These are phyloP conservation scores for Berberis vulgaris DNA, from an alignment of 164 flowering plant genomes.

Conservation along the genomic window DNA sequence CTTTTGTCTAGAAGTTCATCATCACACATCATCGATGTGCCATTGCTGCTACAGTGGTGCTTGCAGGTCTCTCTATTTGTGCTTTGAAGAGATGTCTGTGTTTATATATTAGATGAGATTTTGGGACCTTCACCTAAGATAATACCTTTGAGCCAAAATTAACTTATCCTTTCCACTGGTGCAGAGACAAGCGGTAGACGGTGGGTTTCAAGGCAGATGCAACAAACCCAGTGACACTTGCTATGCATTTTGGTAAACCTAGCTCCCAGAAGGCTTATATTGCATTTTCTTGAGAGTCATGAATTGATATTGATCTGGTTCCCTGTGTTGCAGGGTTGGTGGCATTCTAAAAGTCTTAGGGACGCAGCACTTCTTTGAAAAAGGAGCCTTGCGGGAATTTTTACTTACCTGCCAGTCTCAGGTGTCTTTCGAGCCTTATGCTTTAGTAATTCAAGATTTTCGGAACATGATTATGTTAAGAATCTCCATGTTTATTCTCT, in stretches of 20 bases:
- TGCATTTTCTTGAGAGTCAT: background rate
- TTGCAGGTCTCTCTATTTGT: constrained; percentile 51
- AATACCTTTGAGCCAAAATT: background rate
- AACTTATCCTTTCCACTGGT: constrained; percentile 2
- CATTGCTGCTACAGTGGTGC: constrained; percentile 73
- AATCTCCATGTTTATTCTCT: background rate
- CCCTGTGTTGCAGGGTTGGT: constrained; percentile 50
- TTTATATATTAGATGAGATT: too few relatives aligned
- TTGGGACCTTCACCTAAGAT: too few relatives aligned
- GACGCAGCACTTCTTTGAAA: constrained; percentile 46
- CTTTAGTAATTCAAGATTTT: background rate
- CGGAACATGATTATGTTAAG: background rate
- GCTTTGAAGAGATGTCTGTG: background rate
- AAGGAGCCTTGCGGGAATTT: constrained; percentile 45
- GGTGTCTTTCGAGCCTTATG: constrained; percentile 29
- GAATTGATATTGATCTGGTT: constrained; percentile 4
- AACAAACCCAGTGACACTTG: constrained; percentile 90
- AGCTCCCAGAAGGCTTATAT: background rate
- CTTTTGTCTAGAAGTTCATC: constrained; percentile 27
- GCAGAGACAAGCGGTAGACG: constrained; percentile 83
- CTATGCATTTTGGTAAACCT: constrained; percentile 86
- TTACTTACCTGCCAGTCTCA: constrained; percentile 65
- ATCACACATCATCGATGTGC: constrained; percentile 40
- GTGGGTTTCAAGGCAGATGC: constrained; percentile 91
- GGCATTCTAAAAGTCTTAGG: constrained; percentile 67